A percentile compares a stretch with the other conserved stretches of the same genome.
phyloP scores from a whole-genome alignment of 2,329 filamentous ascomycete genomes.

The Ceratocystis alfenasii region DNA sequence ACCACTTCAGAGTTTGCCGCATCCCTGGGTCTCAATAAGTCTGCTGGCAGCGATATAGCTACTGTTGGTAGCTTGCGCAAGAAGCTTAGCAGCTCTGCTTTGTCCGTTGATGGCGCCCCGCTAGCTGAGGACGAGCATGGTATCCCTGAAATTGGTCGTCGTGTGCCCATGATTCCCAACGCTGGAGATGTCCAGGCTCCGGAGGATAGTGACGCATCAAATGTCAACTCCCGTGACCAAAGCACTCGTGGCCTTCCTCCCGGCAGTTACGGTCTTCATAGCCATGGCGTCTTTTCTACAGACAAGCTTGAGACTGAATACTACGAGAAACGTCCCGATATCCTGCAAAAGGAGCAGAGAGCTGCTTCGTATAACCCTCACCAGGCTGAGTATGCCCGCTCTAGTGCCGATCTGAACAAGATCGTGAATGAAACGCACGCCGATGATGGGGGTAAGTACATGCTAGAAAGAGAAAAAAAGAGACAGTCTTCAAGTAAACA shows the following conservation, averaged over 20 bases:
- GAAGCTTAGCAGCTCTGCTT: conserved; percentile 30
- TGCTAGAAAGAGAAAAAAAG: not conserved
- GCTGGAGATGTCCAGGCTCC: conserved; percentile 94
- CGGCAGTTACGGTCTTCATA: conserved; percentile 86
- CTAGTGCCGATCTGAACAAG: conserved; percentile 79
- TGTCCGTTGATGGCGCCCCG: conserved; percentile 41
- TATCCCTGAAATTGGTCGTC: conserved; percentile 82
- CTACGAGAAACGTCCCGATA: conserved; percentile 83
- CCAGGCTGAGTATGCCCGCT: conserved; percentile 66
- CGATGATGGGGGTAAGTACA: conserved; percentile 20
- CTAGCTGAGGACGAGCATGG: conserved; percentile 61
- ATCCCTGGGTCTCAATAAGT: conserved; percentile 63
- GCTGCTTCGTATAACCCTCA: conserved; percentile 43
- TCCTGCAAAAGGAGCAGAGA: conserved; percentile 59
- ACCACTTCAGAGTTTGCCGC: conserved; percentile 83
- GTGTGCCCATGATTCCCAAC: conserved; percentile 86
- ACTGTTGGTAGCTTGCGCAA: conserved; percentile 44
- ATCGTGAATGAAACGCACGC: conserved; percentile 59
- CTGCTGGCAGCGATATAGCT: conserved; percentile 29
- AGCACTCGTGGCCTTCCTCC: conserved; percentile 63
- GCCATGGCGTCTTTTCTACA: conserved; percentile 62
- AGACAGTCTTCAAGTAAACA: not conserved
- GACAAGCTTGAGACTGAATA: conserved; percentile 85
- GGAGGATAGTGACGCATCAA: conserved; percentile 32
- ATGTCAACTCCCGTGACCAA: conserved; percentile 55